A percentile compares a stretch with the other conserved stretches of the same genome.
phyloP scores from a whole-genome alignment of 2,329 filamentous ascomycete species.

The Fusarium gaditjirri region DNA sequence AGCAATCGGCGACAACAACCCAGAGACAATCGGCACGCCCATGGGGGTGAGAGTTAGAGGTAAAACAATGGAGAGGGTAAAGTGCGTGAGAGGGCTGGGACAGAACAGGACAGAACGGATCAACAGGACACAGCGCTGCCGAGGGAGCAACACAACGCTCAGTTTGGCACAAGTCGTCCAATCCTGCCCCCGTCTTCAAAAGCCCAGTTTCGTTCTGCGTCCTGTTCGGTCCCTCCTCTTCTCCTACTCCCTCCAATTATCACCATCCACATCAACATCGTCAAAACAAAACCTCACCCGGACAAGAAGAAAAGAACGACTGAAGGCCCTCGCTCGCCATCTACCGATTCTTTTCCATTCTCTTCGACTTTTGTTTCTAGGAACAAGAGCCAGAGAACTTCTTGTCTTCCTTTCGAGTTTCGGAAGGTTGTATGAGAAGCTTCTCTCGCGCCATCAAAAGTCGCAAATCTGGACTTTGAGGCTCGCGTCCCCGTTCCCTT shows the following conservation, averaged over 20 bases:
- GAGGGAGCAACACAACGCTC: slow-evolving; percentile 35
- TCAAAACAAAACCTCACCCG: slow-evolving; percentile 42
- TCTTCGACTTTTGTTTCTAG: slow-evolving; percentile 64
- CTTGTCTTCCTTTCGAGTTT: slow-evolving; percentile 75
- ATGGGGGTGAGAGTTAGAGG: slow-evolving; percentile 15
- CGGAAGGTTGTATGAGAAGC: slow-evolving; percentile 73
- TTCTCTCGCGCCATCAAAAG: slow-evolving; percentile 74
- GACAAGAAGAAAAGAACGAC: slow-evolving; percentile 51
- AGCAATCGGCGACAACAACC: slow-evolving; percentile 16
- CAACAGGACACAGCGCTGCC: slow-evolving; percentile 35
- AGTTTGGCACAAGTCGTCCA: slow-evolving; percentile 37
- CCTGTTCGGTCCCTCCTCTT: slow-evolving; percentile 42
- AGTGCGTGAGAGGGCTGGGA: slow-evolving; percentile 22
- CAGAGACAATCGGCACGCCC: slow-evolving; percentile 42
- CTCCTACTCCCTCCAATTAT: slow-evolving; percentile 52
- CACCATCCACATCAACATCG: slow-evolving; percentile 49
- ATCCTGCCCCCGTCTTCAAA: slow-evolving; percentile 54
- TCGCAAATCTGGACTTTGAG: slow-evolving; percentile 99
- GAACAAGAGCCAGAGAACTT: slow-evolving; percentile 74
- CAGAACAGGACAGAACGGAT: slow-evolving; percentile 26
- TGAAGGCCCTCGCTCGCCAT: slow-evolving; percentile 48
- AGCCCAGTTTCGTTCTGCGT: slow-evolving; percentile 51
- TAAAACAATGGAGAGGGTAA: slow-evolving; percentile 24
- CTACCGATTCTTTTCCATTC: slow-evolving; percentile 49
- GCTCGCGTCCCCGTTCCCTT: slow-evolving; percentile 98